Percentiles rank a stretch among this genome's conserved stretches.
Evolutionary conservation across 208 protist species (phyloP).

Genomic region (Vickermania spadyakhi): DNA sequence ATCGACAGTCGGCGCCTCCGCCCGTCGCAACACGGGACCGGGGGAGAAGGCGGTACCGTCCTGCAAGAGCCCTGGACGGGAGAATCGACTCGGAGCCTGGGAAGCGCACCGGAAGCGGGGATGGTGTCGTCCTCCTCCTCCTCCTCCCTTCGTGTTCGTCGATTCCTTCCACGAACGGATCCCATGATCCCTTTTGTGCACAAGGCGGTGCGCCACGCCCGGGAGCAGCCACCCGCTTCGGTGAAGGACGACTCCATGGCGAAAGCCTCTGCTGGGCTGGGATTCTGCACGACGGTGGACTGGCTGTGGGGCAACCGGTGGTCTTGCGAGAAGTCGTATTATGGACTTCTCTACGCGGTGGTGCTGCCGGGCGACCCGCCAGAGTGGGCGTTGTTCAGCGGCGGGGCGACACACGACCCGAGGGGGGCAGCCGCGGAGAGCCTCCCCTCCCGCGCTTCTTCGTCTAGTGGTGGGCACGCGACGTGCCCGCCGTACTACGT

Average conservation of each 20-base stretch:
- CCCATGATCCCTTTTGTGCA: neutral
- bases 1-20: conserved; percentile 12
- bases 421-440: neutral
- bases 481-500: conserved; percentile 11
- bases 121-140: conserved; percentile 5
- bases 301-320: conserved; percentile 61
- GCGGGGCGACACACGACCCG: neutral
- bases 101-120: conserved; percentile 3
- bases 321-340: conserved; percentile 34
- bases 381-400: neutral
- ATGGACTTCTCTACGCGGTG: conserved; percentile 55
- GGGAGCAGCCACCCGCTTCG: too few relatives aligned
- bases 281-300: conserved; percentile 8
- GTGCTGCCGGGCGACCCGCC: conserved; percentile 22
- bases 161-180: neutral
- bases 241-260: too few relatives aligned
- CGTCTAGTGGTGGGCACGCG: neutral
- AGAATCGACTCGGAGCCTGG: conserved; percentile 3
- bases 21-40: neutral
- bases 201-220: neutral
- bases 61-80: neutral
- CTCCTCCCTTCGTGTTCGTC: neutral
- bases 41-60: neutral
- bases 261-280: neutral
- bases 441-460: neutral